phyloP scores from a whole-genome alignment of 129 eudicot genomes.

The Kitagawia praeruptora region DNA sequence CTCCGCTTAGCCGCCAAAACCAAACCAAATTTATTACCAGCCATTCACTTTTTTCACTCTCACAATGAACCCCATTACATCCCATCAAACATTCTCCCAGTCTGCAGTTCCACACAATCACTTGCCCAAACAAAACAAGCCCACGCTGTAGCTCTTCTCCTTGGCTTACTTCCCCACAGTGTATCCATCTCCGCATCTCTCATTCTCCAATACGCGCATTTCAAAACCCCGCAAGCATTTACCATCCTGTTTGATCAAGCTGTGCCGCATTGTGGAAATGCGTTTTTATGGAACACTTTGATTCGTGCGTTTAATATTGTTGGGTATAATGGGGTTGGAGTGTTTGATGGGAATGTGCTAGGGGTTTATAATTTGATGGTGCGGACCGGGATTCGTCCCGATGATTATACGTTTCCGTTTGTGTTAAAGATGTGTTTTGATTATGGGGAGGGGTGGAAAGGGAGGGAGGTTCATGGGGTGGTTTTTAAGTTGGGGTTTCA shows the following conservation, averaged over 20 bases:
- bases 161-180: constrained; percentile 46
- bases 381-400: constrained; percentile 21
- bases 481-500: constrained; percentile 35
- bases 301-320: constrained; percentile 34
- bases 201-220: constrained; percentile 58
- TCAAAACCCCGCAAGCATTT: constrained; percentile 20
- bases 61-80: constrained; percentile 9
- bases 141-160: constrained; percentile 41
- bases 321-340: background rate
- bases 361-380: constrained; percentile 28
- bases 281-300: constrained; percentile 62
- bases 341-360: constrained; percentile 8
- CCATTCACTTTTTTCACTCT: background rate
- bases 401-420: constrained; percentile 42
- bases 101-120: constrained; percentile 33
- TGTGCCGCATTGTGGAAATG: constrained; percentile 27
- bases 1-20: constrained; percentile 22
- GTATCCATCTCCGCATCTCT: constrained; percentile 53
- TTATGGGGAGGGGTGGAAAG: constrained; percentile 15
- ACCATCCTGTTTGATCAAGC: constrained; percentile 30
- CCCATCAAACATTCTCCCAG: constrained; percentile 36
- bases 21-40: constrained; percentile 9
- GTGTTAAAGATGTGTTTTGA: constrained; percentile 37
- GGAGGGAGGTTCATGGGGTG: constrained; percentile 42
- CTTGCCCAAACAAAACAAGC: constrained; percentile 46